These are phyloP conservation scores for Cystobasidium slooffiae DNA, from an alignment of 1,284 basidiomycete species.

Conservation along the genomic window DNA sequence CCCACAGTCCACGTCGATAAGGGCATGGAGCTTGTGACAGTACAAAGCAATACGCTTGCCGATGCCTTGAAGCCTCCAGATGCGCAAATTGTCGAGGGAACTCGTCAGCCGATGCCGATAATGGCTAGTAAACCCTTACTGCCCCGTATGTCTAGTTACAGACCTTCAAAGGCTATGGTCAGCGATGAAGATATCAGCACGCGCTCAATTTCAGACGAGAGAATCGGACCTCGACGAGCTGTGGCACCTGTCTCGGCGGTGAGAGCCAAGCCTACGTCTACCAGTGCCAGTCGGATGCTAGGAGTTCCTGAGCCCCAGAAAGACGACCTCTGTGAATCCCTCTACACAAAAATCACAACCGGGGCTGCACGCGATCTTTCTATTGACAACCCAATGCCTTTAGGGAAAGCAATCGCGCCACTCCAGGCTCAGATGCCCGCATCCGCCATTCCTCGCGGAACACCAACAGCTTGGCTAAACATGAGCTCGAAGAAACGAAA, in stretches of 20 bases:
- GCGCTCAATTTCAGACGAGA: background rate
- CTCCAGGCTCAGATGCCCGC: background rate
- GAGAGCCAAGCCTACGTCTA: background rate
- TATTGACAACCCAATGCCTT: background rate
- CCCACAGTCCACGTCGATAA: background rate
- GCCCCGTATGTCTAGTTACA: too few relatives aligned
- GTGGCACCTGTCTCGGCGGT: too few relatives aligned
- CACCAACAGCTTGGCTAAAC: constrained; percentile 19
- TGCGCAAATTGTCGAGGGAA: too few relatives aligned
- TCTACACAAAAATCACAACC: background rate
- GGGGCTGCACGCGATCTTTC: too few relatives aligned
- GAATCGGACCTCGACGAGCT: background rate
- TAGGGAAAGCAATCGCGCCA: constrained; percentile 5
- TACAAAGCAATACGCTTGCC: too few relatives aligned
- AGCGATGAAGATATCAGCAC: too few relatives aligned
- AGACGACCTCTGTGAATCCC: background rate
- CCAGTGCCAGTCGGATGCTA: background rate
- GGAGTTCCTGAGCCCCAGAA: background rate
- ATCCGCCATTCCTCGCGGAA: background rate
- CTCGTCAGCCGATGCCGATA: too few relatives aligned
- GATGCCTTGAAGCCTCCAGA: too few relatives aligned
- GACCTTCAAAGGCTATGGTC: too few relatives aligned
- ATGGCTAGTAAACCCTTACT: too few relatives aligned
- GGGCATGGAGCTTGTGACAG: background rate
- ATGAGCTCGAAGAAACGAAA: constrained; percentile 22